Evolutionary conservation across 2,329 filamentous ascomycete species (phyloP), one percentile per base, ranked within the genome.

Genomic region (Fusarium vanettenii): DNA sequence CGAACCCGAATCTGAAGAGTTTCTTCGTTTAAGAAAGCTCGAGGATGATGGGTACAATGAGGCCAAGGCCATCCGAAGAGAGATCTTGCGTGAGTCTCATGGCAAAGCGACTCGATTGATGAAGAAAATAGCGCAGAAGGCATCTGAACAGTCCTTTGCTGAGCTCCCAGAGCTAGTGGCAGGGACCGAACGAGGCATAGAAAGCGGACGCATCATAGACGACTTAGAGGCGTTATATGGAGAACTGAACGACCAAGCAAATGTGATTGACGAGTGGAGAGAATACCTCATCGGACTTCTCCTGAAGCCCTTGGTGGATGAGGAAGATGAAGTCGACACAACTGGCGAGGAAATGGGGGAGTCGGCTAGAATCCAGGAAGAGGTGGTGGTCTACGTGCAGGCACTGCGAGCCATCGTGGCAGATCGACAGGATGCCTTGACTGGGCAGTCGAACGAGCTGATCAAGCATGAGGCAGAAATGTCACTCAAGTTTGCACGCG

Each of bases 261-360:
- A 89, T 33, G 82, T 93, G 59, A 88, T 98, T 56, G 89, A 93
- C 56, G 88, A 92, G 57, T 97, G 94, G 94, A 91, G 95, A 48
- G 88, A 92, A 67, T 87, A 91, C 48, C 91, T 95, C 68, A 88
- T 94, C 20, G 88, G 93, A 64, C 89, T 96, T 22, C 87, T 98
- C 11, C 84, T 93, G 13, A 89, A 91, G 70, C 91, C 94, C 0
- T 87, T 98, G 2, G 91, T 98, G 20, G 97, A 98, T 76, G 92
- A 97, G 79, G 95, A 97, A 45, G 91, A 91, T 1, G 86, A 86
- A 18, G 83, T 89, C 11, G 94, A 97, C 67, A 89, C 91, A 3
- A 96, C 95, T 13, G 97, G 97, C 27, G 93, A 98, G 69, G 97
- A 98, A 81, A 97, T 98, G 72, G 93, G 95, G 75, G 90, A 94